Conservation (phyloP, 768 basidiomycete genomes). For the Rhodotorula toruloides region DNA sequence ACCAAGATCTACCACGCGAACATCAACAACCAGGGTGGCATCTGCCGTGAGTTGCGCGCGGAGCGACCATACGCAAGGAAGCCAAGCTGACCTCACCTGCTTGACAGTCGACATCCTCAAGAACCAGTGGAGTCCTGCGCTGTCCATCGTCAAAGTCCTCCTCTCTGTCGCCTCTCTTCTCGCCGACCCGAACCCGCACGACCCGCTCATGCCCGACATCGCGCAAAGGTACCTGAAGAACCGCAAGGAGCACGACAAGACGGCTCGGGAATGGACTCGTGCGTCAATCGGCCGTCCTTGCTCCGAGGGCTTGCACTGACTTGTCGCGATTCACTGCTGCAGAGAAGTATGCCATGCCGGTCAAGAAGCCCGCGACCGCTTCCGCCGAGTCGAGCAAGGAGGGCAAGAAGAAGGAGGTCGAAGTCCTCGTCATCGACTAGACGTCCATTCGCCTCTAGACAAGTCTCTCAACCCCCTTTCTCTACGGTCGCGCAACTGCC, state of each 20-base stretch:
- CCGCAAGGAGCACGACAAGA: conserved; percentile 32
- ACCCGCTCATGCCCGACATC: conserved; percentile 38
- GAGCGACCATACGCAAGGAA: background rate
- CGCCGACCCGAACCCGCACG: conserved; percentile 38
- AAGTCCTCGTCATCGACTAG: conserved; percentile 30
- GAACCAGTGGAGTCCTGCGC: background rate
- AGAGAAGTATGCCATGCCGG: conserved; percentile 23
- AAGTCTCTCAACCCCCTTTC: too few relatives aligned
- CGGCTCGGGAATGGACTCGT: conserved; percentile 34
- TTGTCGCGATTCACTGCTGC: background rate
- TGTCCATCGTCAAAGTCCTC: conserved; percentile 35
- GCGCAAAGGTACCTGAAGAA: conserved; percentile 33
- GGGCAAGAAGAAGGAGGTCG: conserved; percentile 25
- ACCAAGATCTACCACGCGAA: conserved; percentile 39
- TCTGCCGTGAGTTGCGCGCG: conserved; percentile 27
- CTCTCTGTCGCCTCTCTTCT: conserved; percentile 36
- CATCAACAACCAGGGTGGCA: conserved; percentile 37
- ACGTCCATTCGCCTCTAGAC: background rate
- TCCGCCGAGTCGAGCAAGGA: background rate
- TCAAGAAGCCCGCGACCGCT: background rate
- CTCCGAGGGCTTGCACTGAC: background rate
- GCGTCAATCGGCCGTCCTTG: background rate
- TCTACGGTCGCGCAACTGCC: background rate
- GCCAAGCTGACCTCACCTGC: background rate
- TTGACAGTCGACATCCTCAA: conserved; percentile 35